phyloP scores from a whole-genome alignment of 2,329 filamentous ascomycete species.

The Dichotomopilus funicola region DNA sequence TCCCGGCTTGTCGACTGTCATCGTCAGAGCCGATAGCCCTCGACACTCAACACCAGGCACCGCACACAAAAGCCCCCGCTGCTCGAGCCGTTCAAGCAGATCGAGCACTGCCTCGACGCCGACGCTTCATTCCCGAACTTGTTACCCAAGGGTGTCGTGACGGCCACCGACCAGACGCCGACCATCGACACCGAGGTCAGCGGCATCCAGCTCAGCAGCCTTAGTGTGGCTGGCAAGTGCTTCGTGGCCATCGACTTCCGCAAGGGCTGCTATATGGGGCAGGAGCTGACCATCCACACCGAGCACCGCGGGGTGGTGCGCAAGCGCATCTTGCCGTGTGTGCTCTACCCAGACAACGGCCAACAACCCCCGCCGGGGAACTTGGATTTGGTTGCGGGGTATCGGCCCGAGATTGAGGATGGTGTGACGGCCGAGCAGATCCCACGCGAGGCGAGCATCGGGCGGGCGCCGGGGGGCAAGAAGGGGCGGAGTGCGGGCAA shows the following conservation, averaged over 20 bases:
- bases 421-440: constrained; percentile 30
- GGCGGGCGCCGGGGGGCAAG: constrained; percentile 38
- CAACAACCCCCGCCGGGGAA: constrained; percentile 29
- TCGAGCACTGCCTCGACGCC: constrained; percentile 63
- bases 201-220: constrained; percentile 56
- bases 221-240: constrained; percentile 52
- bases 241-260: too few relatives aligned
- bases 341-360: constrained; percentile 53
- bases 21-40: constrained; percentile 1
- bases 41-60: constrained; percentile 2
- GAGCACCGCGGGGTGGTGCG: too few relatives aligned
- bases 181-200: constrained; percentile 59
- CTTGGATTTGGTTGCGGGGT: constrained; percentile 42
- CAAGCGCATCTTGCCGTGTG: too few relatives aligned
- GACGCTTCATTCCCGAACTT: constrained; percentile 58
- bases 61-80: constrained; percentile 52
- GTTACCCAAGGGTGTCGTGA: constrained; percentile 41
- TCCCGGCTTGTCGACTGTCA: constrained; percentile 1
- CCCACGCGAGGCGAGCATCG: constrained; percentile 44
- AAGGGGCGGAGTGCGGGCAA: constrained; percentile 70
- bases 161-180: constrained; percentile 53
- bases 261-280: too few relatives aligned
- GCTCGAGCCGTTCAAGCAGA: constrained; percentile 58
- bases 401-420: neutral
- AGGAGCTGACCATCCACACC: too few relatives aligned